A percentile compares a stretch with the other conserved stretches of the same genome.
phyloP scores from a whole-genome alignment of 768 basidiomycete genomes.

The Mycena chlorophos region DNA sequence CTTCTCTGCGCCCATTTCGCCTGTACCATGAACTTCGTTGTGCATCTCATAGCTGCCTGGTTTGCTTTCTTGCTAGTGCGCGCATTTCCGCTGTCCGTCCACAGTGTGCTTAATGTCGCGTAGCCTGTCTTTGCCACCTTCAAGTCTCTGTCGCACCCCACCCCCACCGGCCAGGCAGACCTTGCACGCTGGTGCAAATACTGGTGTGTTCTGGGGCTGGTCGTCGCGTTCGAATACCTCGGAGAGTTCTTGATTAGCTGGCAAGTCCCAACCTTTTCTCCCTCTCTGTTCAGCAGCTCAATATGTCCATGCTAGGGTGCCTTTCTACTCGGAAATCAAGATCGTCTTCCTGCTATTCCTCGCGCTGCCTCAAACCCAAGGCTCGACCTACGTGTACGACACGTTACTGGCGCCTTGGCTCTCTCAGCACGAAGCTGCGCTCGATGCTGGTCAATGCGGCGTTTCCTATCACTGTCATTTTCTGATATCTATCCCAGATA shows the following conservation, averaged over 20 bases:
- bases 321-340: conserved; percentile 75
- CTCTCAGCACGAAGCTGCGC: conserved; percentile 53
- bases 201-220: conserved; percentile 61
- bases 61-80: conserved; percentile 58
- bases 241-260: conserved; percentile 68
- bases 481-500: conserved; percentile 20
- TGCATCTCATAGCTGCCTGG: conserved; percentile 53
- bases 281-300: conserved; percentile 21
- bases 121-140: conserved; percentile 60
- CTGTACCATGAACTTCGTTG: background rate
- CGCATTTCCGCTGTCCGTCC: background rate
- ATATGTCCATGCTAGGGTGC: conserved; percentile 52
- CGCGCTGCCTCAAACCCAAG: conserved; percentile 70
- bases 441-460: conserved; percentile 47
- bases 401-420: conserved; percentile 64
- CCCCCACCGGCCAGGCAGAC: conserved; percentile 50
- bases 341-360: conserved; percentile 69
- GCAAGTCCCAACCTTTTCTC: conserved; percentile 25
- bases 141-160: conserved; percentile 62
- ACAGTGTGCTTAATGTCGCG: background rate
- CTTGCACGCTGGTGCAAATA: conserved; percentile 61
- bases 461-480: background rate
- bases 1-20: conserved; percentile 1
- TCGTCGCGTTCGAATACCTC: conserved; percentile 63
- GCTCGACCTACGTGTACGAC: conserved; percentile 65